Evolutionary conservation across 202 grass and related monocot species (phyloP), one percentile per base, ranked within the genome.

Genomic region (Hordeum pubiflorum): DNA sequence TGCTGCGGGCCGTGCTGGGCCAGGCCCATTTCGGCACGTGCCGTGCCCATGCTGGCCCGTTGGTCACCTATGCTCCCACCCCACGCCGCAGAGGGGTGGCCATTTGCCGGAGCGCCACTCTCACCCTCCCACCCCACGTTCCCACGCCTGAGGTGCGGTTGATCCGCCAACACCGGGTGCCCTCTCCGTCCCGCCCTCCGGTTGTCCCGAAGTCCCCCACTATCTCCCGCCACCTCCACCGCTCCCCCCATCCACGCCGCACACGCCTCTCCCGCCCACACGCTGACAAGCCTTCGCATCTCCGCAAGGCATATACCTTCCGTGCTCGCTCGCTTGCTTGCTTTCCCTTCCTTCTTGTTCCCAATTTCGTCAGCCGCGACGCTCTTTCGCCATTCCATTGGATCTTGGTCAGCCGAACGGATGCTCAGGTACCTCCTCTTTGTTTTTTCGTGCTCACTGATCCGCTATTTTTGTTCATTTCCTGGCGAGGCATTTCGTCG

Each of bases 241-340:
- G 58, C 43, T 34, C 26, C 75, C 74, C 50, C 38, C 77, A 41
- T 80, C 81, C 79, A 23, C 27, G 75, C 69, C 55, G 3, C 52
- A 39, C 32, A 23, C 31, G 31, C 76, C 66, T 36, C 24, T 12
- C 59, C 23, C 15, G 76, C 29, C 15, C 3, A 9, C 23, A 8
- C 60, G 56, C 56, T 10, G 57, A 27, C 26, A 78, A 50, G n/a
- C 46, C 39, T 86, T 79, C 9, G 76, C 81, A 68, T 89, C 82
- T 76, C 17, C 22, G 37, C 73, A 58, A 80, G 76, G 86, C 61
- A 80, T 92, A 86, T 94, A 89, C 92, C 79, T 90, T 73, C 86
- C n/a, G 76, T 79, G 41, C 62, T 83, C 23, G 22, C 71, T 65
- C 58, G 43, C 84, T 79, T 71, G 79, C 66, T 70, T 50, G 34